Conservation (phyloP, 768 basidiomycete genomes). For the Tylopilus vinaceipallidus region DNA sequence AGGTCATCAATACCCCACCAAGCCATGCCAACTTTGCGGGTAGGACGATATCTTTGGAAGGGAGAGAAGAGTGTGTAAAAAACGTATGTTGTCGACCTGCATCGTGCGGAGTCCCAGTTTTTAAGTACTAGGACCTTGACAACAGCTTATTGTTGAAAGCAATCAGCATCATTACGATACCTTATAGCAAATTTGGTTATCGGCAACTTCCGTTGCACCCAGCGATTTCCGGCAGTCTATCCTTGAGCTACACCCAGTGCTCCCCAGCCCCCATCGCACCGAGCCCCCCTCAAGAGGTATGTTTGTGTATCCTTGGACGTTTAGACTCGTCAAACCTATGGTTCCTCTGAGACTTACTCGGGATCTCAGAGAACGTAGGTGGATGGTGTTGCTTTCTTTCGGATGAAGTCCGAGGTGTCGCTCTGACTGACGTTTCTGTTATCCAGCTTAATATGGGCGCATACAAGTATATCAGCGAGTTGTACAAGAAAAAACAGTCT, state of each 20-base stretch:
- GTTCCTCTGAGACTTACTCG: slow-evolving; percentile 3
- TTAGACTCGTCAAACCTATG: neutral
- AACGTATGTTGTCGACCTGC: neutral
- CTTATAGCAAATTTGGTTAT: slow-evolving; percentile 12
- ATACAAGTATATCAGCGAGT: slow-evolving; percentile 95
- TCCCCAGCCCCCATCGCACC: slow-evolving; percentile 16
- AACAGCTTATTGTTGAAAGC: slow-evolving; percentile 22
- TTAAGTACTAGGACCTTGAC: slow-evolving; percentile 23
- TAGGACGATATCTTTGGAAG: neutral
- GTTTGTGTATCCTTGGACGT: slow-evolving; percentile 15
- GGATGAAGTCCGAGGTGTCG: slow-evolving; percentile 13
- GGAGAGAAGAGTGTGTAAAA: neutral
- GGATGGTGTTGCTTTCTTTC: slow-evolving; percentile 19
- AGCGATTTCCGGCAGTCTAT: slow-evolving; percentile 19
- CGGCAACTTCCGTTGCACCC: slow-evolving; percentile 26
- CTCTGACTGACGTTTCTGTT: slow-evolving; percentile 19
- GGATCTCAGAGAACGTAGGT: slow-evolving; percentile 16
- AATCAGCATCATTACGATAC: neutral
- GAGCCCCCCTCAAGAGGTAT: slow-evolving; percentile 28
- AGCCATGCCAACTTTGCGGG: slow-evolving; percentile 17
- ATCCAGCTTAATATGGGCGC: slow-evolving; percentile 73
- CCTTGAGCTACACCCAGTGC: slow-evolving; percentile 1
- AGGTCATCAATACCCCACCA: slow-evolving; percentile 34
- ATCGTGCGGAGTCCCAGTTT: slow-evolving; percentile 7
- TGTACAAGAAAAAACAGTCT: slow-evolving; percentile 98